Percentiles rank a stretch among this genome's conserved stretches.
phyloP scores from a whole-genome alignment of 2,329 filamentous ascomycete species.

The Shiraia bambusicola region DNA sequence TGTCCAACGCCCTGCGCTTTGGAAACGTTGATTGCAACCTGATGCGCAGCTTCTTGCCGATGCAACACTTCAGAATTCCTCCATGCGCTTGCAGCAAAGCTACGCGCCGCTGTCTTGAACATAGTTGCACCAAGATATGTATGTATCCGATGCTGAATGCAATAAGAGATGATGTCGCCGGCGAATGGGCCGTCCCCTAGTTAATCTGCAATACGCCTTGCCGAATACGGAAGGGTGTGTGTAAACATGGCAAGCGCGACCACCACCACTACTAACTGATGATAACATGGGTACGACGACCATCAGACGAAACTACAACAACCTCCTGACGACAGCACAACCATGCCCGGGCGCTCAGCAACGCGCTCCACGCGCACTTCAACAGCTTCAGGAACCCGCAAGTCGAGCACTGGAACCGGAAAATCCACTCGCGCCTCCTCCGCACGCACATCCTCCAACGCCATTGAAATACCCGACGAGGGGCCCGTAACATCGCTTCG shows the following conservation, averaged over 20 bases:
- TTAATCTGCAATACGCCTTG: constrained; percentile 19
- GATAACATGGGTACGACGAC: constrained; percentile 15
- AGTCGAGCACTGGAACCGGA: constrained; percentile 39
- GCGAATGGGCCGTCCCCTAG: constrained; percentile 12
- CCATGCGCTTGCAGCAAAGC: constrained; percentile 65
- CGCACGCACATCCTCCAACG: constrained; percentile 44
- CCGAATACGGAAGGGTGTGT: constrained; percentile 2
- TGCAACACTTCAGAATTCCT: constrained; percentile 53
- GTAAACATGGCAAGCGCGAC: constrained; percentile 5
- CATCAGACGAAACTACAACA: constrained; percentile 8
- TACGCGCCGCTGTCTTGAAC: constrained; percentile 69
- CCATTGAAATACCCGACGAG: constrained; percentile 65
- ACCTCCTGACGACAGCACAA: constrained; percentile 7
- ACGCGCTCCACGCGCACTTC: constrained; percentile 44
- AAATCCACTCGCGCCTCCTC: constrained; percentile 51
- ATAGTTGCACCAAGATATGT: constrained; percentile 48
- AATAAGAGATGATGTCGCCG: constrained; percentile 13
- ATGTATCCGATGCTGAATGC: not conserved
- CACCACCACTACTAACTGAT: constrained; percentile 10
- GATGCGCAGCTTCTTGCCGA: constrained; percentile 52
- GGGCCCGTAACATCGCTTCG: constrained; percentile 70
- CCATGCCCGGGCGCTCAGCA: constrained; percentile 52
- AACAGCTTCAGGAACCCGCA: constrained; percentile 42
- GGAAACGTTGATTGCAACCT: constrained; percentile 71
- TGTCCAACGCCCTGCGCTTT: constrained; percentile 76